A percentile compares a stretch with the other conserved stretches of the same genome.
Evolutionary conservation across 2,329 filamentous ascomycete genomes (phyloP).

Genomic region (Xylariales sp.): DNA sequence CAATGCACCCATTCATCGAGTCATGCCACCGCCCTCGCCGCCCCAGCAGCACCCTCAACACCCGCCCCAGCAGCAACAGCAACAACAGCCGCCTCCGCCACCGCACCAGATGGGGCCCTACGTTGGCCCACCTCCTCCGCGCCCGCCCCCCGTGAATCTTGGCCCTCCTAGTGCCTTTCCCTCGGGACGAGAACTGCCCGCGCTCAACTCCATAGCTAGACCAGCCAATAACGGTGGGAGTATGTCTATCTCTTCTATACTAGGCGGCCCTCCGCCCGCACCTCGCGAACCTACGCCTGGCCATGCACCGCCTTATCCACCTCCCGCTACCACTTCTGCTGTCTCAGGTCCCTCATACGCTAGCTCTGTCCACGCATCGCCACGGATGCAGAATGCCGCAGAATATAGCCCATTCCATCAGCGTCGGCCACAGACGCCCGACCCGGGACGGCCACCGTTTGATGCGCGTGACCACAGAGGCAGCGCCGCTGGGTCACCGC

Average conservation of each 20-base stretch:
- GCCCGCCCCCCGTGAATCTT: conserved; percentile 48
- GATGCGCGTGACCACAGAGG: conserved; percentile 58
- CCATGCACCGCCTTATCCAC: conserved; percentile 56
- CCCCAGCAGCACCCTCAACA: conserved; percentile 49
- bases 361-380: conserved; percentile 64
- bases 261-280: conserved; percentile 62
- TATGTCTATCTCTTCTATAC: conserved; percentile 72
- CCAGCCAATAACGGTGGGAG: conserved; percentile 62
- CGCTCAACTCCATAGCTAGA: conserved; percentile 56
- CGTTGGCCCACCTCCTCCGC: conserved; percentile 45
- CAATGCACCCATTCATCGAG: conserved; percentile 44
- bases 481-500: conserved; percentile 60
- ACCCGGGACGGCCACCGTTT: conserved; percentile 67
- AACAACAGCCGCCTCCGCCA: conserved; percentile 40
- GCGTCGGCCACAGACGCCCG: conserved; percentile 79
- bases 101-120: conserved; percentile 49
- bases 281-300: conserved; percentile 58
- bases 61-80: conserved; percentile 39
- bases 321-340: conserved; percentile 55
- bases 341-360: conserved; percentile 60
- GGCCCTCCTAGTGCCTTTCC: conserved; percentile 48
- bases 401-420: conserved; percentile 66
- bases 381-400: conserved; percentile 68
- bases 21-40: conserved; percentile 48
- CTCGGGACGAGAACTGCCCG: conserved; percentile 49